phyloP scores from a whole-genome alignment of 805 yeast genomes.

The Ogataea sp. region DNA sequence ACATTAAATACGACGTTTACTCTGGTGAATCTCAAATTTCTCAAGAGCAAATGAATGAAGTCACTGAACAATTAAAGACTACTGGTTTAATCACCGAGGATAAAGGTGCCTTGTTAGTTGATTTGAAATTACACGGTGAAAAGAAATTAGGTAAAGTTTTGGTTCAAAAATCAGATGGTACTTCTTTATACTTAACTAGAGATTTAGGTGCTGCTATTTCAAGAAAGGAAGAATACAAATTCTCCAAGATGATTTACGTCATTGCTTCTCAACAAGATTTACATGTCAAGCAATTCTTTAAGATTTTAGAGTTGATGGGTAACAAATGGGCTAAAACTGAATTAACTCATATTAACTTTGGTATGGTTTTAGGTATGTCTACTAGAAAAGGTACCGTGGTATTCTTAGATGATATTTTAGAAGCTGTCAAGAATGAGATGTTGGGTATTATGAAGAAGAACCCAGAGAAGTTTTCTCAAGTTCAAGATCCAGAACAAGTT shows the following conservation, averaged over 20 bases:
- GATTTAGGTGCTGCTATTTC: constrained; percentile 95
- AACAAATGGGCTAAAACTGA: constrained; percentile 67
- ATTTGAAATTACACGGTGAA: constrained; percentile 66
- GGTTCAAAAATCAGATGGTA: constrained; percentile 92
- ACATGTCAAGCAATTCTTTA: constrained; percentile 89
- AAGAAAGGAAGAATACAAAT: constrained; percentile 74
- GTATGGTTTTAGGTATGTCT: constrained; percentile 98
- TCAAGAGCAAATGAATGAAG: constrained; percentile 59
- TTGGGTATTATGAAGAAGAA: constrained; percentile 94
- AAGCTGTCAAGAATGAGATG: constrained; percentile 90
- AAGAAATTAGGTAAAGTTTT: constrained; percentile 91
- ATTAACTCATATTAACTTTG: constrained; percentile 82
- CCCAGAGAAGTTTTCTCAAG: constrained; percentile 83
- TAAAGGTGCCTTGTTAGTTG: constrained; percentile 85
- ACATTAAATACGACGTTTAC: constrained; percentile 79
- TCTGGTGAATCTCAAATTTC: constrained; percentile 96
- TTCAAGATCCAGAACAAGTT: constrained; percentile 86
- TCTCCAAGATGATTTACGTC: constrained; percentile 94
- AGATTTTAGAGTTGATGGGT: constrained; percentile 85
- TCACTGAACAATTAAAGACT: constrained; percentile 52
- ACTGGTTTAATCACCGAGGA: constrained; percentile 74
- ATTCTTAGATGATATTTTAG: constrained; percentile 88
- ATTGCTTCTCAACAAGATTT: constrained; percentile 96
- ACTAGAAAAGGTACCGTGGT: constrained; percentile 98
- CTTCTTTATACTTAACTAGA: constrained; percentile 88